Percentiles rank a stretch among this genome's conserved stretches.
phyloP scores from a whole-genome alignment of 2,329 filamentous ascomycete species.

The Hymenoscyphus occultus region DNA sequence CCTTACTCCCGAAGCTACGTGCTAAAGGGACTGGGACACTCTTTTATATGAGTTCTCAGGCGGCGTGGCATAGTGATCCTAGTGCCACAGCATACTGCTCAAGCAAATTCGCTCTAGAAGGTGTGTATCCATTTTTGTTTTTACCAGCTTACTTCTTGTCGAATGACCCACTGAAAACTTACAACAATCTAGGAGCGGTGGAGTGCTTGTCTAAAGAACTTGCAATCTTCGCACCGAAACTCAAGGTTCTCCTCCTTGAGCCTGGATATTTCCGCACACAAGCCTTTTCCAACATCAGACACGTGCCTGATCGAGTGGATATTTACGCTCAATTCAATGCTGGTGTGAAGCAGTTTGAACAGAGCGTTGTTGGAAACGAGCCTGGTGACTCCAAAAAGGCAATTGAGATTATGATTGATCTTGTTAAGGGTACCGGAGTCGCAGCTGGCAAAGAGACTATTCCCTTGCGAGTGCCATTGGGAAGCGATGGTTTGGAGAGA shows the following conservation, averaged over 20 bases:
- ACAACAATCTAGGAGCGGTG: neutral
- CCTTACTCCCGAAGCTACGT: conserved; percentile 47
- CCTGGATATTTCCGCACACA: conserved; percentile 6
- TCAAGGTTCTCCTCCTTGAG: conserved; percentile 3
- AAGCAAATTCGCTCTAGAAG: conserved; percentile 8
- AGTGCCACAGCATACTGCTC: conserved; percentile 2
- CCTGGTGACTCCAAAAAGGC: conserved; percentile 55
- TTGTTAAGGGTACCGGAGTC: conserved; percentile 49
- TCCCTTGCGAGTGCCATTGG: conserved; percentile 47
- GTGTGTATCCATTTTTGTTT: neutral
- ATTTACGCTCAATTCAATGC: neutral
- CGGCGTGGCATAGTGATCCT: conserved; percentile 24
- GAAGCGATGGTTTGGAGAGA: conserved; percentile 6
- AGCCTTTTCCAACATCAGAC: conserved; percentile 1
- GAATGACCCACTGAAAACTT: neutral
- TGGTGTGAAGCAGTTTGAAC: neutral
- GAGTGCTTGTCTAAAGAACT: conserved; percentile 6
- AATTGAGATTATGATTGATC: conserved; percentile 50
- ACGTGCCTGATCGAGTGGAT: conserved; percentile 1
- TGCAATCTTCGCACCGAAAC: neutral
- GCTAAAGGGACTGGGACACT: conserved; percentile 38
- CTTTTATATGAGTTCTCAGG: conserved; percentile 9
- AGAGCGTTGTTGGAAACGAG: conserved; percentile 43
- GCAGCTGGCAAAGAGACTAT: conserved; percentile 46
- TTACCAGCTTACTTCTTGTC: neutral